A percentile compares a stretch with the other conserved stretches of the same genome.
Conservation (phyloP, 1,139 yeast genomes). For the Martiniozyma asiatica region DNA sequence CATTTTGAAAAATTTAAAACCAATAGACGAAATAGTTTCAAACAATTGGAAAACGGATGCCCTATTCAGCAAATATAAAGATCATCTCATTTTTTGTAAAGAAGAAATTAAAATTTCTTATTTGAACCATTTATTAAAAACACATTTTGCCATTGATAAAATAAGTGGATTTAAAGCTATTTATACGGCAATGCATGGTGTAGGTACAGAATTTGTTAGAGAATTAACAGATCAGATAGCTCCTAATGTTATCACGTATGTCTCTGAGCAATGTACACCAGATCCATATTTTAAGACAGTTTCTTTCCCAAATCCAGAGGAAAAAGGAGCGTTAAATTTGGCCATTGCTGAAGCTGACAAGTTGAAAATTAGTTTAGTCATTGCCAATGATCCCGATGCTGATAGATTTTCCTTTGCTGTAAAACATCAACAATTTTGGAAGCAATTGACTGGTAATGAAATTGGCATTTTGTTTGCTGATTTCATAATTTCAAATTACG, state of each 20-base stretch:
- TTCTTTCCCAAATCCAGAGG: conserved; percentile 90
- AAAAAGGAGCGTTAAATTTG: conserved; percentile 73
- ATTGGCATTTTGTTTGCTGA: conserved; percentile 77
- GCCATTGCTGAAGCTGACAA: conserved; percentile 52
- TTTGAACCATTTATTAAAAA: conserved; percentile 22
- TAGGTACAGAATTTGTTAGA: conserved; percentile 48
- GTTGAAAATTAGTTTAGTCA: conserved; percentile 37
- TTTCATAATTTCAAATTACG: conserved; percentile 28
- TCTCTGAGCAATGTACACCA: conserved; percentile 53
- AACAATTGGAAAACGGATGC: conserved; percentile 37
- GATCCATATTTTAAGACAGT: conserved; percentile 85
- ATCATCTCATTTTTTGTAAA: conserved; percentile 17
- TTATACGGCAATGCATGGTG: conserved; percentile 95
- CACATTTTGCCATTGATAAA: conserved; percentile 19
- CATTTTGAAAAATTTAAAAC: conserved; percentile 49
- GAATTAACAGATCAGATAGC: conserved; percentile 12
- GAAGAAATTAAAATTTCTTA: conserved; percentile 25
- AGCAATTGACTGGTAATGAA: conserved; percentile 83
- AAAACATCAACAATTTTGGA: conserved; percentile 43
- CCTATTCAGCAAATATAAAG: conserved; percentile 20
- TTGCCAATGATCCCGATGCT: conserved; percentile 96
- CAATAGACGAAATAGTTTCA: conserved; percentile 38
- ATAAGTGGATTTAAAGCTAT: conserved; percentile 35
- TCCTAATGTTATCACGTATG: conserved; percentile 22
- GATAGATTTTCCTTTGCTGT: conserved; percentile 80